Conservation (phyloP, 2,329 filamentous ascomycete genomes). For the Alternaria postmessia region DNA sequence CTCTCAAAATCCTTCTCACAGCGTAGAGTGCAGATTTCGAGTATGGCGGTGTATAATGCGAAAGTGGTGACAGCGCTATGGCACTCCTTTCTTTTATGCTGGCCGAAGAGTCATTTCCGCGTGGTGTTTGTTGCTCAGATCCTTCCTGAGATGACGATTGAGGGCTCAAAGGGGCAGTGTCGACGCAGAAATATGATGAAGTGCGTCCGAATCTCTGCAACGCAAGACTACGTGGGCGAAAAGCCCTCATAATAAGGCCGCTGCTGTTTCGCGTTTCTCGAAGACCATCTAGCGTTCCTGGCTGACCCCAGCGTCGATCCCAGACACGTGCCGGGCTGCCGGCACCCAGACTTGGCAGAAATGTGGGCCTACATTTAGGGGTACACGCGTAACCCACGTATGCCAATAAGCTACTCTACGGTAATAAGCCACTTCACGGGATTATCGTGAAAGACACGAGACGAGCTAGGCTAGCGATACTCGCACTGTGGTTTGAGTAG, state of each 20-base stretch:
- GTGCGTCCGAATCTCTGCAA: background rate
- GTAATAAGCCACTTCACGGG: background rate
- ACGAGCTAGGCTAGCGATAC: background rate
- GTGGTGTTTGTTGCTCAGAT: background rate
- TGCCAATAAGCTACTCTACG: background rate
- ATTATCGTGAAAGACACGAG: background rate
- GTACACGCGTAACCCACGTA: background rate
- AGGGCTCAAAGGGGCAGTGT: background rate
- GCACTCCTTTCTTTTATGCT: background rate
- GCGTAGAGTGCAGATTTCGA: too few relatives aligned
- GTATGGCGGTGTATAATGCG: background rate
- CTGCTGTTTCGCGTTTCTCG: conserved; percentile 16
- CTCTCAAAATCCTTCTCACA: background rate
- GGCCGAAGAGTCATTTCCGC: conserved; percentile 1
- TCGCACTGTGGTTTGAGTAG: background rate
- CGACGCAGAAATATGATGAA: background rate
- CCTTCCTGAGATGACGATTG: background rate
- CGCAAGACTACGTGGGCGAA: background rate
- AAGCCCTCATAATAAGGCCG: conserved; percentile 7
- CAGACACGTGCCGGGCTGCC: background rate
- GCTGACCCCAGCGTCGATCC: conserved; percentile 12
- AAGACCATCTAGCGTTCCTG: conserved; percentile 6
- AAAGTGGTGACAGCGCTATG: background rate
- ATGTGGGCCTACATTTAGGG: conserved; percentile 1
- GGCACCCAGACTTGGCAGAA: conserved; percentile 8